Percentiles rank a stretch among this genome's conserved stretches.
These are phyloP conservation scores for Penicillium sp. DNA, from an alignment of 2,329 filamentous ascomycete genomes.

Conservation along the genomic window DNA sequence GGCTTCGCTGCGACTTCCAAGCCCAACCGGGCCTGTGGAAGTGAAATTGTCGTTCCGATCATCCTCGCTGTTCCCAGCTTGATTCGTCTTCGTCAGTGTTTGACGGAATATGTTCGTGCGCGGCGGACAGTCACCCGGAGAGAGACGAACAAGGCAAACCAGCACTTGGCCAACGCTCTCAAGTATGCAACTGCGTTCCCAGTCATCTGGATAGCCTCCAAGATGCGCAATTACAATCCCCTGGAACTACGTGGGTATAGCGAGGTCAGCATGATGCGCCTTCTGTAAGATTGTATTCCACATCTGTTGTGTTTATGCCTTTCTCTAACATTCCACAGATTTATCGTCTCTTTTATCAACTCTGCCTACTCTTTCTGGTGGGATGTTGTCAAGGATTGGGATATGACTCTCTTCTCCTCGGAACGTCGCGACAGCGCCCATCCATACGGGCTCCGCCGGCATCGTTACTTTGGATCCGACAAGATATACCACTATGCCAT, in stretches of 20 bases:
- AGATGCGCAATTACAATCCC: slow-evolving; percentile 58
- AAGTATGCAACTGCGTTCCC: slow-evolving; percentile 95
- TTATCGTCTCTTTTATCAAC: slow-evolving; percentile 67
- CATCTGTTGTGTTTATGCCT: background rate
- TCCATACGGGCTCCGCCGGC: slow-evolving; percentile 66
- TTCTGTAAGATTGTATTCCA: slow-evolving; percentile 40
- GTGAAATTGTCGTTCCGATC: slow-evolving; percentile 67
- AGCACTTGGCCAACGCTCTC: slow-evolving; percentile 83
- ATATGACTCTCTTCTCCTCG: slow-evolving; percentile 68
- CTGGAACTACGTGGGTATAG: slow-evolving; percentile 43
- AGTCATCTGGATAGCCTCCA: slow-evolving; percentile 69
- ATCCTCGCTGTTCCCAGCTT: slow-evolving; percentile 73
- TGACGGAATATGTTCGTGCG: slow-evolving; percentile 76
- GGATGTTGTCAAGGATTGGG: slow-evolving; percentile 96
- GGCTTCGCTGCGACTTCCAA: slow-evolving; percentile 65
- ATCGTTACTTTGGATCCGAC: slow-evolving; percentile 62
- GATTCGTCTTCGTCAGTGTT: slow-evolving; percentile 82
- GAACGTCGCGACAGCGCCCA: slow-evolving; percentile 55
- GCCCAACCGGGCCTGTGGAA: slow-evolving; percentile 74
- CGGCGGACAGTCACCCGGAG: slow-evolving; percentile 42
- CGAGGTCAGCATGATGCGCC: slow-evolving; percentile 47
- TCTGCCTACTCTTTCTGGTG: slow-evolving; percentile 96
- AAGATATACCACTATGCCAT: slow-evolving; percentile 77
- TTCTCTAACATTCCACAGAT: slow-evolving; percentile 43
- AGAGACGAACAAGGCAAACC: slow-evolving; percentile 61